Evolutionary conservation across 1,139 yeast genomes (phyloP).

Genomic region (Torulaspora globosa): DNA sequence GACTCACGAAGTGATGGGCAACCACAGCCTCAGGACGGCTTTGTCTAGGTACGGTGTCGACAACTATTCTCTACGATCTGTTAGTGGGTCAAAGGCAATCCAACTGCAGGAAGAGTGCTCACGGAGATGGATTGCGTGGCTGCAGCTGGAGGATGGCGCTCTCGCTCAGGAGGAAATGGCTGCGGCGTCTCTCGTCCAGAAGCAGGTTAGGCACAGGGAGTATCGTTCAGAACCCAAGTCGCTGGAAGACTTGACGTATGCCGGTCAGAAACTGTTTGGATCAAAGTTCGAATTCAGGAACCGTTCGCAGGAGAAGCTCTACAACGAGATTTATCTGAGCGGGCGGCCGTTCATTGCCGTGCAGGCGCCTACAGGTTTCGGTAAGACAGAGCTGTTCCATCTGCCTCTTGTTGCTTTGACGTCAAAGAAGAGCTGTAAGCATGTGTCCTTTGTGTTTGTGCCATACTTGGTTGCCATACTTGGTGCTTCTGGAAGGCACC

Average conservation of each 20-base stretch:
- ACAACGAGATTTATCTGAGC: background rate
- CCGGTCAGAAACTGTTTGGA: background rate
- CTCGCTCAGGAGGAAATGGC: no score
- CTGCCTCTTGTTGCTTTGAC: slow-evolving; percentile 1
- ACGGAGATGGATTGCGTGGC: no score
- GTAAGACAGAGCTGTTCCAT: slow-evolving; percentile 3
- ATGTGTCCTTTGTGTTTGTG: slow-evolving; percentile 3
- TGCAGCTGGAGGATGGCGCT: no score
- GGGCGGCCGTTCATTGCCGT: slow-evolving; percentile 1
- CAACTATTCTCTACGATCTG: no score
- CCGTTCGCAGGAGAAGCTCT: background rate
- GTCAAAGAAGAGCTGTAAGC: background rate
- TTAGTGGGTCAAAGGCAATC: no score
- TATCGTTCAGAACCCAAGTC: background rate
- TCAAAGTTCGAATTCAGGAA: background rate
- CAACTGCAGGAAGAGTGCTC: no score
- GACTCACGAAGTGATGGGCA: no score
- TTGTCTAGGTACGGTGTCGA: no score
- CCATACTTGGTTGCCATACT: background rate
- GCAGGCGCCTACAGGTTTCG: slow-evolving; percentile 1
- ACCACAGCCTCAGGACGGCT: no score
- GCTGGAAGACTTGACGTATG: background rate
- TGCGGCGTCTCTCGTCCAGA: no score
- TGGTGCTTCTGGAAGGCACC: background rate
- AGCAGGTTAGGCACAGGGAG: background rate